These are phyloP conservation scores for Botrytis medusae DNA, from an alignment of 2,329 filamentous ascomycete genomes.

Conservation along the genomic window DNA sequence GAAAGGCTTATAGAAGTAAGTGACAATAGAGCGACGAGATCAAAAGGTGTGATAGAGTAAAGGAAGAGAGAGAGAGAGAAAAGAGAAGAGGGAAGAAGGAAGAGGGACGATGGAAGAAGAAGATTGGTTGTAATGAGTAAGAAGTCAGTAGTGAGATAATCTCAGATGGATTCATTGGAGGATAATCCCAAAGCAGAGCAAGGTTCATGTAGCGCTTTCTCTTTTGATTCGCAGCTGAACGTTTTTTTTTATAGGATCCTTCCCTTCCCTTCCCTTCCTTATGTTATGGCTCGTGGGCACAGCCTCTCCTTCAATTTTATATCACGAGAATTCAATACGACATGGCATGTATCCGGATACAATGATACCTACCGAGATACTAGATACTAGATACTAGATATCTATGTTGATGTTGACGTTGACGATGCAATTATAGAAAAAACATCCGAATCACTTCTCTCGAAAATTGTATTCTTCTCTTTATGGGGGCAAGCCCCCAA, in stretches of 20 bases:
- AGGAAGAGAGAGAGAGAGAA: background rate
- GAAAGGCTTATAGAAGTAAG: background rate
- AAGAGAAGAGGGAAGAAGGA: background rate
- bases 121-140: background rate
- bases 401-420: background rate
- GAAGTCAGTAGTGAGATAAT: background rate
- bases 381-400: background rate
- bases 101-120: background rate
- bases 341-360: background rate
- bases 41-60: background rate
- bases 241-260: background rate
- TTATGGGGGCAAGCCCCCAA: background rate
- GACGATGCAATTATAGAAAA: background rate
- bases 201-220: conserved; percentile 7
- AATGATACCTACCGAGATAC: background rate
- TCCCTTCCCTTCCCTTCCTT: background rate
- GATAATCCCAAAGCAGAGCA: conserved; percentile 1
- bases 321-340: background rate
- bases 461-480: background rate
- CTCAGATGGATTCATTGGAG: background rate
- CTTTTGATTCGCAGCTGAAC: background rate
- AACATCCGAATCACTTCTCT: background rate
- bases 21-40: background rate
- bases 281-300: background rate
- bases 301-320: background rate